These are phyloP conservation scores for Suillus luteus DNA, from an alignment of 768 basidiomycete genomes.

Conservation along the genomic window DNA sequence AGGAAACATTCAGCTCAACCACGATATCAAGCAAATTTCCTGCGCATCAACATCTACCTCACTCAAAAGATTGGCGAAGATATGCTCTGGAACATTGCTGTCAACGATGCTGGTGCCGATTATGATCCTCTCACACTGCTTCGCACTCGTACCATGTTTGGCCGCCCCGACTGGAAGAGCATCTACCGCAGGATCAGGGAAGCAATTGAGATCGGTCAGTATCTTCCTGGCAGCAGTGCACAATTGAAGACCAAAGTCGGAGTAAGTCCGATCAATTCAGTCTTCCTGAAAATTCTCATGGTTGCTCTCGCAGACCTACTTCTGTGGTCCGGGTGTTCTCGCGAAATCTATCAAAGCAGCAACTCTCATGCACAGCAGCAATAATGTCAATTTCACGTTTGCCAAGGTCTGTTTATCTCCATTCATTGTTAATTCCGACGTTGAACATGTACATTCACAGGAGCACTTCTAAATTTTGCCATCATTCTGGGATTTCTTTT, in stretches of 20 bases:
- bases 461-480: conserved; percentile 54
- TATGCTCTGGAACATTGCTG: conserved; percentile 90
- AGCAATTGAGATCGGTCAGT: conserved; percentile 81
- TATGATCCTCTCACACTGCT: conserved; percentile 90
- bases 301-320: conserved; percentile 63
- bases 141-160: conserved; percentile 86
- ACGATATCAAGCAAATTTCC: conserved; percentile 70
- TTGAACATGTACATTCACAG: conserved; percentile 31
- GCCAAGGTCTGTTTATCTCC: conserved; percentile 61
- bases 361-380: conserved; percentile 52
- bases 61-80: conserved; percentile 85
- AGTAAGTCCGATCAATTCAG: conserved; percentile 44
- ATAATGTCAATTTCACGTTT: conserved; percentile 73
- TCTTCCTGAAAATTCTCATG: conserved; percentile 12
- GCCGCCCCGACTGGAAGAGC: conserved; percentile 85
- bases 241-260: conserved; percentile 84
- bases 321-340: conserved; percentile 80
- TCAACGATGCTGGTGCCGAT: conserved; percentile 83
- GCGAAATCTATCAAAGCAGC: conserved; percentile 80
- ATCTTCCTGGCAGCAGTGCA: conserved; percentile 75
- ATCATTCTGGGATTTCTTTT: not conserved
- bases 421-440: conserved; percentile 10
- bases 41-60: conserved; percentile 89
- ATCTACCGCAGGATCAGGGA: conserved; percentile 76
- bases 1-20: conserved; percentile 16